These are phyloP conservation scores for Oryza australiensis DNA, from an alignment of 176 grass and related monocot genomes.

Conservation along the genomic window DNA sequence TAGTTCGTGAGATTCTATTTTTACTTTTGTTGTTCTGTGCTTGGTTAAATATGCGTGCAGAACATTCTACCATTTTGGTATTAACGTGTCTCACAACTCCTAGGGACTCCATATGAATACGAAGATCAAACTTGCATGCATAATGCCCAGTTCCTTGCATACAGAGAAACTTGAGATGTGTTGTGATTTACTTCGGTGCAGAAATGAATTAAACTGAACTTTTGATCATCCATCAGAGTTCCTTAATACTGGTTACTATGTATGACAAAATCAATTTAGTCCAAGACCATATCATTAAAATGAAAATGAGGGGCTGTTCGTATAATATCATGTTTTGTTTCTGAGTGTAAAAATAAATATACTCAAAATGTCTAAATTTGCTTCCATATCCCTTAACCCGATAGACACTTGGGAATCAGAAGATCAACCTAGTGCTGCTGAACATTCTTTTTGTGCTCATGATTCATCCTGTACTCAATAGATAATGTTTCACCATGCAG, in stretches of 20 bases:
- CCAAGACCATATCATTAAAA: not conserved
- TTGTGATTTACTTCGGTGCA: not conserved
- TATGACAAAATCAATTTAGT: not conserved
- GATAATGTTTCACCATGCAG: constrained; percentile 44
- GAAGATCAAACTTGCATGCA: not conserved
- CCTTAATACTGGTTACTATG: constrained; percentile 9
- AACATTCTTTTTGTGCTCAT: constrained; percentile 13
- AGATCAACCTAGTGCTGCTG: not conserved
- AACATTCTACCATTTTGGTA: not conserved
- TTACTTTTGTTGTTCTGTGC: not conserved
- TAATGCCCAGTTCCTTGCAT: not conserved
- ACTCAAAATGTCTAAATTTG: not conserved
- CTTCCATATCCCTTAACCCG: not conserved
- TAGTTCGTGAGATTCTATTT: not conserved
- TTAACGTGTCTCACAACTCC: not conserved
- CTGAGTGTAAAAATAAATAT: not conserved
- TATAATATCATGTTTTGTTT: not conserved
- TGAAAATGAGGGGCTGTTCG: not conserved
- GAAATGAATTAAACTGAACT: not conserved
- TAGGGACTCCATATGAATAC: not conserved
- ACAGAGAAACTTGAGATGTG: not conserved
- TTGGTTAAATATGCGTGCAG: not conserved
- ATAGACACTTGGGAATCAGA: not conserved
- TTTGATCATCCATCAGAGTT: constrained; percentile 2
- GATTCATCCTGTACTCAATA: constrained; percentile 1